These are phyloP conservation scores for Trichoderma aggressivum DNA, from an alignment of 2,329 filamentous ascomycete species.

Conservation along the genomic window DNA sequence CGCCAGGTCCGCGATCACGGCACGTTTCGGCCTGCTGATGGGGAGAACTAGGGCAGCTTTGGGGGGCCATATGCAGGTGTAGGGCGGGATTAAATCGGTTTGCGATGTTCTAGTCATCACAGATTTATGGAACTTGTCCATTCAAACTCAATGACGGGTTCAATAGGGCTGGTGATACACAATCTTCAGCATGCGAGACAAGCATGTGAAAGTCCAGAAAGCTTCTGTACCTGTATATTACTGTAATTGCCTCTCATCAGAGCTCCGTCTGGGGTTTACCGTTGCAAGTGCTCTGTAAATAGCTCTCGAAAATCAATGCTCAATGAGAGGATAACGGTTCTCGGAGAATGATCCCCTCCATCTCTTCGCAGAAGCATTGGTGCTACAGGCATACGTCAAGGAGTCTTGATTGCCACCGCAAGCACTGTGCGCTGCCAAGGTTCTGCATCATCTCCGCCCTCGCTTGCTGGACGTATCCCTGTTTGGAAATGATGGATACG, in stretches of 20 bases:
- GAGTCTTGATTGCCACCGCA: background rate
- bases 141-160: background rate
- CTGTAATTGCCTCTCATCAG: background rate
- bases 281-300: background rate
- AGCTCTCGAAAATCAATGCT: background rate
- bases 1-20: background rate
- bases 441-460: background rate
- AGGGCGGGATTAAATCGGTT: background rate
- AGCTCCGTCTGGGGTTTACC: background rate
- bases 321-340: background rate
- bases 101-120: background rate
- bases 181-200: background rate
- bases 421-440: background rate
- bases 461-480: background rate
- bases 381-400: background rate
- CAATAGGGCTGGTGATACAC: background rate
- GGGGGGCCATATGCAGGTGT: background rate
- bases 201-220: conserved; percentile 1
- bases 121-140: background rate
- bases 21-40: background rate
- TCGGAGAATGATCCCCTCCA: background rate
- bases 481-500: background rate
- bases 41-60: background rate
- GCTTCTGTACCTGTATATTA: too few relatives aligned
- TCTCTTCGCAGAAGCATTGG: background rate